Conservation (phyloP, 1,284 basidiomycete species). For the Sporisorium sorghi region DNA sequence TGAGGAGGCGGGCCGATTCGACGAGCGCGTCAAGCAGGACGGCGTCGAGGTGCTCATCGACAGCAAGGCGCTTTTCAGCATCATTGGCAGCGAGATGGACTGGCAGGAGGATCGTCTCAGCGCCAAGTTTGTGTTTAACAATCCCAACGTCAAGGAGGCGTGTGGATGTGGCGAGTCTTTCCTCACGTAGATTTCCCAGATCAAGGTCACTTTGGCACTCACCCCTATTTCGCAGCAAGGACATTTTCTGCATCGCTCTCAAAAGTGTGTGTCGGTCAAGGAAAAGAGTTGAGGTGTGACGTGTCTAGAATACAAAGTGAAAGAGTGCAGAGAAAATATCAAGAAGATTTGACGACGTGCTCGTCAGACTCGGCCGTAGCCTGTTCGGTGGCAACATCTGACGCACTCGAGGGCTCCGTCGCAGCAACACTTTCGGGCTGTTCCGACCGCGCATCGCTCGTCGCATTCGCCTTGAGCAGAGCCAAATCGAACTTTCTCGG, state of each 20-base stretch:
- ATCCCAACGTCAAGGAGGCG: conserved; percentile 78
- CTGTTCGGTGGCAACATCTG: not conserved
- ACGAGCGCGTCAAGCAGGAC: conserved; percentile 86
- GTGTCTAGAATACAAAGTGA: conserved; percentile 12
- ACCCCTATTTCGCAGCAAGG: not conserved
- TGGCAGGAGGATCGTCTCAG: conserved; percentile 79
- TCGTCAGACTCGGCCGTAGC: not conserved
- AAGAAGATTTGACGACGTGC: not conserved
- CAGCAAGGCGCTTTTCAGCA: conserved; percentile 95
- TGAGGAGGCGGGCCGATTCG: conserved; percentile 81
- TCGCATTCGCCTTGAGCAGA: conserved; percentile 22
- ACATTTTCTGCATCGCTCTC: not conserved
- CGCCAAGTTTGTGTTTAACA: conserved; percentile 91
- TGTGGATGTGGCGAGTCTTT: conserved; percentile 90
- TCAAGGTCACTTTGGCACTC: not conserved
- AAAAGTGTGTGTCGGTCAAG: not conserved
- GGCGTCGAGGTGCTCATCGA: conserved; percentile 90
- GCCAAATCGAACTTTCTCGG: conserved; percentile 46
- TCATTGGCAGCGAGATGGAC: conserved; percentile 99
- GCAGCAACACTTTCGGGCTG: not conserved
- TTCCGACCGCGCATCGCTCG: not conserved
- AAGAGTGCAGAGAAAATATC: not conserved
- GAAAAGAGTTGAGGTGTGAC: conserved; percentile 7
- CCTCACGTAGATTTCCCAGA: conserved; percentile 70
- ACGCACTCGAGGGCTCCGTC: not conserved